Conservation (phyloP, 164 flowering plant genomes). For the Tetracentron sinense region DNA sequence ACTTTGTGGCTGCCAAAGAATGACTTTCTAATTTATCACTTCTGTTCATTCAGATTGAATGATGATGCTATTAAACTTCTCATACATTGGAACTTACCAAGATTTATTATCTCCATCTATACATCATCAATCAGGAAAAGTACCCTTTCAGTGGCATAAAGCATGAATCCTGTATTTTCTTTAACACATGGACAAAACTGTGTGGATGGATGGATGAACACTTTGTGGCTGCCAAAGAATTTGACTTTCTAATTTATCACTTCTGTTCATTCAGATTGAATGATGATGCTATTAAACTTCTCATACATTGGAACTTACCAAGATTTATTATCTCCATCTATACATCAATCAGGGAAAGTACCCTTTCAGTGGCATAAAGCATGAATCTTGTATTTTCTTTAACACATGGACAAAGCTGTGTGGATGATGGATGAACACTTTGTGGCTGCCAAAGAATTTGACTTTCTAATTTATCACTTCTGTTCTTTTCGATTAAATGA, state of each 20-base stretch:
- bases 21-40: too few species aligned
- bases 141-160: constrained; percentile 14
- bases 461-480: too few species aligned
- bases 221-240: too few species aligned
- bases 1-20: too few species aligned
- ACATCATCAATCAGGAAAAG: constrained; percentile 1
- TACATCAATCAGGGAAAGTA: constrained; percentile 1
- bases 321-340: constrained; percentile 7
- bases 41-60: too few species aligned
- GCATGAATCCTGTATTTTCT: constrained; percentile 28
- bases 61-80: neutral
- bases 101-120: constrained; percentile 8
- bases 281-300: too few species aligned
- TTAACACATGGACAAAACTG: constrained; percentile 35
- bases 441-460: too few species aligned
- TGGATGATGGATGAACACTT: too few species aligned
- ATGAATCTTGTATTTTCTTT: constrained; percentile 25
- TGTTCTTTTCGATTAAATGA: too few species aligned
- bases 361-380: constrained; percentile 20
- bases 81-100: neutral
- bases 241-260: too few species aligned
- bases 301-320: constrained; percentile 1
- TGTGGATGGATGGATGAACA: too few species aligned
- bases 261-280: too few species aligned
- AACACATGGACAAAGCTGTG: constrained; percentile 33